These are phyloP conservation scores for Porodaedalea pini DNA, from an alignment of 1,284 basidiomycete genomes.

Conservation along the genomic window DNA sequence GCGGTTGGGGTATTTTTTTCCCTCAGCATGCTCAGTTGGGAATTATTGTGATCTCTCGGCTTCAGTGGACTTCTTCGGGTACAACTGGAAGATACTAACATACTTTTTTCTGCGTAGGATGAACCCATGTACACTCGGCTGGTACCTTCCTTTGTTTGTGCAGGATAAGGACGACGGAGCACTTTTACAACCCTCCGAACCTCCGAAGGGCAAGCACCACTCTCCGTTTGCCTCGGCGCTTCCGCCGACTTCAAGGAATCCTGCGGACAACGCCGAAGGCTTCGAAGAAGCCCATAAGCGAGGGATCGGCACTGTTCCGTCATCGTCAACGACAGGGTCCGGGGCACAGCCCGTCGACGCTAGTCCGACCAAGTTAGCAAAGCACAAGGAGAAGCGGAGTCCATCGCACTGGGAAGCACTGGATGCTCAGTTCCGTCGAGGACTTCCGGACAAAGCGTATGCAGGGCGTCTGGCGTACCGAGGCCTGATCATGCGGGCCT, in stretches of 20 bases:
- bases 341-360: background rate
- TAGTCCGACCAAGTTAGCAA: background rate
- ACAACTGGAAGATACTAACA: slow-evolving; percentile 6
- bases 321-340: background rate
- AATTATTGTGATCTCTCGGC: slow-evolving; percentile 11
- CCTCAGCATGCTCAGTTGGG: background rate
- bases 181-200: slow-evolving; percentile 55
- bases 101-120: slow-evolving; percentile 49
- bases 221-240: slow-evolving; percentile 6
- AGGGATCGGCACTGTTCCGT: slow-evolving; percentile 11
- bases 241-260: background rate
- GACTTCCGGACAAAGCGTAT: slow-evolving; percentile 84
- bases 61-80: slow-evolving; percentile 5
- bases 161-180: slow-evolving; percentile 57
- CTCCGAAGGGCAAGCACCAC: slow-evolving; percentile 12
- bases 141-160: slow-evolving; percentile 86
- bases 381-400: slow-evolving; percentile 32
- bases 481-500: slow-evolving; percentile 78
- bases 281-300: slow-evolving; percentile 7
- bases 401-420: slow-evolving; percentile 61
- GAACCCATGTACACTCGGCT: slow-evolving; percentile 93
- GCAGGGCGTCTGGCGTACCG: slow-evolving; percentile 83
- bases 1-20: background rate
- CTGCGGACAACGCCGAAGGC: background rate
- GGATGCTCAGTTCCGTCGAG: slow-evolving; percentile 82